These are phyloP conservation scores for Fusarium sp. DNA, from an alignment of 2,329 filamentous ascomycete genomes.

Conservation along the genomic window DNA sequence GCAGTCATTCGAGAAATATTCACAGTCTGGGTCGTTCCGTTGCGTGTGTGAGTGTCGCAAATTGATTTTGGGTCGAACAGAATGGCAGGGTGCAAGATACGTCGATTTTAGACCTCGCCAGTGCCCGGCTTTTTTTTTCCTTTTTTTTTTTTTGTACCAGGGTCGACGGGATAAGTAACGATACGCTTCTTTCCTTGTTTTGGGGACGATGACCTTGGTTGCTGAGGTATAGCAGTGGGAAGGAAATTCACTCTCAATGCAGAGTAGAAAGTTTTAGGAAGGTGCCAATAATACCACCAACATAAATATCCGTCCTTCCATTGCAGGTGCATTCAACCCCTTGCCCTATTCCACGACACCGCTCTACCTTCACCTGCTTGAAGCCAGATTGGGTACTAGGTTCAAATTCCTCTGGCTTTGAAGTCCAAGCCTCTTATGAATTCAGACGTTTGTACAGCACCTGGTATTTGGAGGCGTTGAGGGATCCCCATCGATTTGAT, in stretches of 20 bases:
- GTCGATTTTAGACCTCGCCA: slow-evolving; percentile 13
- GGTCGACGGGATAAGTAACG: background rate
- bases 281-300: background rate
- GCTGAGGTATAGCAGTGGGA: background rate
- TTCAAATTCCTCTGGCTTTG: background rate
- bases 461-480: background rate
- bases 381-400: background rate
- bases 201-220: background rate
- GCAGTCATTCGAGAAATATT: slow-evolving; percentile 20
- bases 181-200: slow-evolving; percentile 16
- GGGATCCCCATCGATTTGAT: background rate
- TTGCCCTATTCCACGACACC: slow-evolving; percentile 26
- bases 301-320: background rate
- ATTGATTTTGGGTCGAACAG: background rate
- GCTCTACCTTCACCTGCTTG: slow-evolving; percentile 7
- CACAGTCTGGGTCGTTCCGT: background rate
- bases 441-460: background rate
- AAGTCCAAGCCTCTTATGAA: background rate
- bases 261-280: background rate
- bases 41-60: background rate
- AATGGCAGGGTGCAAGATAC: slow-evolving; percentile 11
- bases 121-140: slow-evolving; percentile 2
- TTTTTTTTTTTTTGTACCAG: background rate
- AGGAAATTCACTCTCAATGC: background rate
- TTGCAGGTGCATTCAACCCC: background rate